Base-by-base conservation (phyloP, 23 red algal species). In the Chondrus crispus region DNA sequence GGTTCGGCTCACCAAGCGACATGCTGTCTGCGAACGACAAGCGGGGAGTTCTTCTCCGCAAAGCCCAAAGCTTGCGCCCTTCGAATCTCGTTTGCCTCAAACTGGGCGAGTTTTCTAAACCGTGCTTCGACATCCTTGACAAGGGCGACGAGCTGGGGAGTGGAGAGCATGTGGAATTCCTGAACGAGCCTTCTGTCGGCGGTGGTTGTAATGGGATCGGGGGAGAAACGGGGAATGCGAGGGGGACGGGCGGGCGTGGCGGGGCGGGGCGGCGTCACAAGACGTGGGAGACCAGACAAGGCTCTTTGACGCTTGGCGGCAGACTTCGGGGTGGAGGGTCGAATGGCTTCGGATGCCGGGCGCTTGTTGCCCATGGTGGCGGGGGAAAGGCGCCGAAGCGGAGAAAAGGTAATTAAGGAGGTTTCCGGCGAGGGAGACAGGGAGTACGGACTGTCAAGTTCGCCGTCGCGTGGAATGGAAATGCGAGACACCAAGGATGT, bases 11-110 rank as follows among this genome's bases (percentile, higher is more conserved):
- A 86, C 82, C 82, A 86, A 86, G 82, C 82, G 30, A 63, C 63
- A 12, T 58, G 68, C 18, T 86, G 62, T 68, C 37, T 58, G 3
- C 55, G 46, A 2, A 86, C 37, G 8, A 68, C 35, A 24, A 50
- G 47, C 5, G 82, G 82, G 2, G 82, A 86, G 36, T 86, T 62
- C 9, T 43, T 42, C 18, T 45, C 39, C 58, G 68, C 70, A 74
- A 78, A 89, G 35, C 85, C 85, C 22, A 89, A 58, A n/a, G 41
- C 55, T 49, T 89, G 85, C 35, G 85, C 85, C 10, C 85, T 68
- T 42, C 85, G 85, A 89, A 89, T 89, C 48, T 89, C 85, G 20
- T 89, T 70, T 7, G 85, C 85, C 71, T 89, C 85, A 80, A 89
- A 89, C 8, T 32, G 28, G 33, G 85, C 85, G 50, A 89, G 70